phyloP scores from a whole-genome alignment of 2,329 filamentous ascomycete species.

The Apiospora marii region DNA sequence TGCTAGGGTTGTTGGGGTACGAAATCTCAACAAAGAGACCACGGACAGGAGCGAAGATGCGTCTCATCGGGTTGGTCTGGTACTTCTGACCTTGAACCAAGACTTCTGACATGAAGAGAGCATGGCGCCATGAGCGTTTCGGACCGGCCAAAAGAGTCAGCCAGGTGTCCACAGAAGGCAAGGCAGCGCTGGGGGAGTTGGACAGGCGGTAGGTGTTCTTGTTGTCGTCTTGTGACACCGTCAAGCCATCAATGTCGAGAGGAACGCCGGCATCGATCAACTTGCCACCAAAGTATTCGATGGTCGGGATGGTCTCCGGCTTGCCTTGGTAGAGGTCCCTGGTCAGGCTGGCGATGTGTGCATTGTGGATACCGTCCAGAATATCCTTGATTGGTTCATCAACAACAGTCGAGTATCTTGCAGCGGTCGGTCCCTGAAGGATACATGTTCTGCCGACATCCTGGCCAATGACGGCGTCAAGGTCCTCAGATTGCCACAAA shows the following conservation, averaged over 20 bases:
- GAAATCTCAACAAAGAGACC: constrained; percentile 90
- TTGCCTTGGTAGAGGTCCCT: constrained; percentile 82
- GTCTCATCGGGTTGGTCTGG: constrained; percentile 93
- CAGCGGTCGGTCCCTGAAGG: constrained; percentile 92
- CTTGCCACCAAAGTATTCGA: constrained; percentile 96
- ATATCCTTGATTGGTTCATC: constrained; percentile 97
- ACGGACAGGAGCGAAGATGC: constrained; percentile 85
- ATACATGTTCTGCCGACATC: constrained; percentile 97
- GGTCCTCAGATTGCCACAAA: constrained; percentile 97
- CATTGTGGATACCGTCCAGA: constrained; percentile 86
- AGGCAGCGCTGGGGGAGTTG: constrained; percentile 72
- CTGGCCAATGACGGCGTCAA: constrained; percentile 94
- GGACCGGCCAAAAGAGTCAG: constrained; percentile 85
- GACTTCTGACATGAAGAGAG: constrained; percentile 91
- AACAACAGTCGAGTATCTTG: constrained; percentile 85
- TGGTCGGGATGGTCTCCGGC: constrained; percentile 76
- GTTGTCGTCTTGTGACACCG: constrained; percentile 74
- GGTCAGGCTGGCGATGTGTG: constrained; percentile 83
- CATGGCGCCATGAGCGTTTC: constrained; percentile 91
- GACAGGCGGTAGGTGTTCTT: constrained; percentile 89
- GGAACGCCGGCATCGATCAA: constrained; percentile 76
- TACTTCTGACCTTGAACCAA: constrained; percentile 96
- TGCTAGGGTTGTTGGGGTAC: constrained; percentile 80
- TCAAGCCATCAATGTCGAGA: constrained; percentile 84
- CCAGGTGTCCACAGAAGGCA: constrained; percentile 87